Percentiles rank a stretch among this genome's conserved stretches.
These are phyloP conservation scores for Magnaporthales sp. DNA, from an alignment of 2,329 filamentous ascomycete species.

Conservation along the genomic window DNA sequence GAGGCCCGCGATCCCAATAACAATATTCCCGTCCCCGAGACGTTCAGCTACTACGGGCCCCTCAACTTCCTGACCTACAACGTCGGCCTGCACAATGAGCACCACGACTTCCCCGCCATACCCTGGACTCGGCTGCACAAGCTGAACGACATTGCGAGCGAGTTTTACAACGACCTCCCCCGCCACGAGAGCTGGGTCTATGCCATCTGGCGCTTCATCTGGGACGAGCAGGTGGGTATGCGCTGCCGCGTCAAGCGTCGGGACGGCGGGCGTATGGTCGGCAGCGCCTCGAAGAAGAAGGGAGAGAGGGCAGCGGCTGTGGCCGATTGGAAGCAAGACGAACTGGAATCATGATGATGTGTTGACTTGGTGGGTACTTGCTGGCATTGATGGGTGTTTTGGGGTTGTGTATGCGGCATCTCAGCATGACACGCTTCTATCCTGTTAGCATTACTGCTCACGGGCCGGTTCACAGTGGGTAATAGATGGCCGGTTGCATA, in stretches of 20 bases:
- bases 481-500: neutral
- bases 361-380: neutral
- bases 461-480: neutral
- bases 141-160: constrained; percentile 70
- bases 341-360: constrained; percentile 51
- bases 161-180: constrained; percentile 88
- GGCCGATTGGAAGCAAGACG: constrained; percentile 56
- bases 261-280: constrained; percentile 59
- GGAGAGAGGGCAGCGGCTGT: constrained; percentile 26
- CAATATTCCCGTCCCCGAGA: constrained; percentile 71
- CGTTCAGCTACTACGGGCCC: constrained; percentile 91
- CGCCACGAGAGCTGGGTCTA: constrained; percentile 83
- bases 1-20: constrained; percentile 49
- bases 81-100: constrained; percentile 95
- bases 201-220: constrained; percentile 93
- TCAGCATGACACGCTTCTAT: neutral
- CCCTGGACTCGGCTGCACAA: constrained; percentile 83
- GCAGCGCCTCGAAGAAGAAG: constrained; percentile 22
- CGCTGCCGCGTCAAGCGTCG: constrained; percentile 90
- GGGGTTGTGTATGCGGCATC: neutral
- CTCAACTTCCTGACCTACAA: constrained; percentile 94
- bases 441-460: neutral
- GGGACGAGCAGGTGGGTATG: constrained; percentile 80
- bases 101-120: constrained; percentile 96
- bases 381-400: neutral